A percentile compares a stretch with the other conserved stretches of the same genome.
Conservation (phyloP, 2,329 filamentous ascomycete species). For the Pseudonectria foliicola region DNA sequence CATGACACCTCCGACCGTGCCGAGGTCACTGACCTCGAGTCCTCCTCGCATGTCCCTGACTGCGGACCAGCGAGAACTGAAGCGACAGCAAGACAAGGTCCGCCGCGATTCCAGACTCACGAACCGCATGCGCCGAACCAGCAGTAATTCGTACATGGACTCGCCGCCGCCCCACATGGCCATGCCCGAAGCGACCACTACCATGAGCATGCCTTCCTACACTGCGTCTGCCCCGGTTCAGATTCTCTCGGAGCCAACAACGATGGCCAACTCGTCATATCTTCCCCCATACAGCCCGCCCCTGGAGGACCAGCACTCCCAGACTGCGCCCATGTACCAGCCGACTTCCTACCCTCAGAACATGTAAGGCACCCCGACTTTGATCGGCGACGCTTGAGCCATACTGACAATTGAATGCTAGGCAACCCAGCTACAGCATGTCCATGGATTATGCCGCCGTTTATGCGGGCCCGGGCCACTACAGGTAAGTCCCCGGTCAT, state of each 20-base stretch:
- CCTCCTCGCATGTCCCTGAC: slow-evolving; percentile 48
- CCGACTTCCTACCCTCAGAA: slow-evolving; percentile 27
- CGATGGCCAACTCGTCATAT: slow-evolving; percentile 36
- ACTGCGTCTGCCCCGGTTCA: slow-evolving; percentile 44
- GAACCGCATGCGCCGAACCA: slow-evolving; percentile 42
- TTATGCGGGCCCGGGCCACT: slow-evolving; percentile 28
- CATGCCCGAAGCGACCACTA: slow-evolving; percentile 33
- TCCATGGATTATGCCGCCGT: slow-evolving; percentile 37
- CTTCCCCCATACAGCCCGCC: slow-evolving; percentile 44
- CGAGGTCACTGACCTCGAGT: slow-evolving; percentile 50
- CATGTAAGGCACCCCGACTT: slow-evolving; percentile 26
- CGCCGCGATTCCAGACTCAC: slow-evolving; percentile 51
- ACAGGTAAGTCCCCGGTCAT: slow-evolving; percentile 29
- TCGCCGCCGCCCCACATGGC: slow-evolving; percentile 26
- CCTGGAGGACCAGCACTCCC: slow-evolving; percentile 35
- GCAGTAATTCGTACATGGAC: slow-evolving; percentile 38
- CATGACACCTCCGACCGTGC: slow-evolving; percentile 41
- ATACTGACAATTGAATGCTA: slow-evolving; percentile 22
- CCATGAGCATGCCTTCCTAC: slow-evolving; percentile 42
- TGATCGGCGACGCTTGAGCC: slow-evolving; percentile 19
- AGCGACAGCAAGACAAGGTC: slow-evolving; percentile 52
- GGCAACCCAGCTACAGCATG: slow-evolving; percentile 33
- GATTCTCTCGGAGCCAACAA: slow-evolving; percentile 42
- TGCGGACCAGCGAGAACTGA: slow-evolving; percentile 54
- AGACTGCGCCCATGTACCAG: slow-evolving; percentile 26